Base-by-base conservation (phyloP, 1,284 basidiomycete genomes). In the Sporisorium iseilematis-ciliati region DNA sequence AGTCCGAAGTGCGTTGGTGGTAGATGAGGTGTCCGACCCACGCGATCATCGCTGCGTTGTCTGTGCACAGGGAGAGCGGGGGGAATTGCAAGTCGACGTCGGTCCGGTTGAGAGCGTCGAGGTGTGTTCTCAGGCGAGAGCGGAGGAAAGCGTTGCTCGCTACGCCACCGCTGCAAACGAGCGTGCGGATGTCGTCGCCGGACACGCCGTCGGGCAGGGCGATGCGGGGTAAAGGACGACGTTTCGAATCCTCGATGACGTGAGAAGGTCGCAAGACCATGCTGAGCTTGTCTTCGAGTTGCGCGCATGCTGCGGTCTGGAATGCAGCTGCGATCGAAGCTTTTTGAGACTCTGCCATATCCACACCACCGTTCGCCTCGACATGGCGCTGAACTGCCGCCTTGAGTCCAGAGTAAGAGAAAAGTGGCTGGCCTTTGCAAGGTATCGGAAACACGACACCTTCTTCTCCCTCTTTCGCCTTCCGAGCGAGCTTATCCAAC, bases 41-140 rank as follows among this genome's bases (percentile, higher is more conserved):
- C 0, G 82, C 83, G 49, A 85, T 82, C 83, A 85, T 85, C 1
- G 78, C 82, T 0, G 83, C 83, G 45, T 85, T 85, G 60, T 84
- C 81, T 1, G 81, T 80, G 57, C 82, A 84, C 38, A 84, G 58
- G 5, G 67, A 61, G 1, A 80, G 56, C n/a, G 83, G 83, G 0
- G 83, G 82, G 62, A 84, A 84, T 31, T 70, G 54, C 16, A 83
- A 57, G 11, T 54, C 10, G 1, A 77, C 75, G 26, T 83, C 79
- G 6, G 41, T 3, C 7, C 75, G 62, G 0, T 59, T 66, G 1
- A 69, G 46, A 11, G n/a, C 33, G 26, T 76, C 59, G 7, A 84
- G 70, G 11, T 66, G 64, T 5, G 21, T 23, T 7, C 73, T 29
- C 31, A 84, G 60, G 4, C 55, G 49, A 18, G 52, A 25, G 6